Evolutionary conservation across 106 monocot species (phyloP).

Genomic region (Dendrobium huoshanense): DNA sequence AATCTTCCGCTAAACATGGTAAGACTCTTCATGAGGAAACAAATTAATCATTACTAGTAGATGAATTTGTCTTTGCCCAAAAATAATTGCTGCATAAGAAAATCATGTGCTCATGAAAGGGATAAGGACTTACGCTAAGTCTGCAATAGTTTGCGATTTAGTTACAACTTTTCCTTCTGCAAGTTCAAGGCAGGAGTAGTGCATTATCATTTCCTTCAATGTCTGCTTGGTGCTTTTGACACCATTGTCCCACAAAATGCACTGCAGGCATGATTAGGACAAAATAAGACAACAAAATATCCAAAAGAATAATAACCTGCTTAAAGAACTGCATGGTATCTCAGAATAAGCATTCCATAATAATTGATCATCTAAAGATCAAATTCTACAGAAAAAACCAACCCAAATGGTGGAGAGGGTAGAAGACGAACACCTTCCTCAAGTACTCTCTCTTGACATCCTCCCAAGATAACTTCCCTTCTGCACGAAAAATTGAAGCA

Average conservation of each 20-base stretch:
- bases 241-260: constrained; percentile 98
- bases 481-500: constrained; percentile 77
- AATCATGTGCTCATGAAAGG: neutral
- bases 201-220: constrained; percentile 96
- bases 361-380: neutral
- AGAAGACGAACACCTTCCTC: constrained; percentile 57
- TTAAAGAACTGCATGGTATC: neutral
- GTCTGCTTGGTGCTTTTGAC: constrained; percentile 93
- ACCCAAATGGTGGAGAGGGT: neutral
- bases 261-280: constrained; percentile 22
- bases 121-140: constrained; percentile 60
- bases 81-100: neutral
- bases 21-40: no score
- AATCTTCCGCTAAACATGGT: no score
- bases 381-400: neutral
- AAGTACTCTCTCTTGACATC: constrained; percentile 86
- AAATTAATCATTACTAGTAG: no score
- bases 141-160: constrained; percentile 55
- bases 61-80: neutral
- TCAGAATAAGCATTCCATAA: neutral
- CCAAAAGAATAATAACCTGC: neutral
- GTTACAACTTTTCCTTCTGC: constrained; percentile 80
- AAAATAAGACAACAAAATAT: neutral
- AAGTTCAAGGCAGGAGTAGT: constrained; percentile 86
- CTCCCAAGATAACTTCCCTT: constrained; percentile 70